Evolutionary conservation across 2,329 filamentous ascomycete genomes (phyloP).

Genomic region (Colletotrichum musicola): DNA sequence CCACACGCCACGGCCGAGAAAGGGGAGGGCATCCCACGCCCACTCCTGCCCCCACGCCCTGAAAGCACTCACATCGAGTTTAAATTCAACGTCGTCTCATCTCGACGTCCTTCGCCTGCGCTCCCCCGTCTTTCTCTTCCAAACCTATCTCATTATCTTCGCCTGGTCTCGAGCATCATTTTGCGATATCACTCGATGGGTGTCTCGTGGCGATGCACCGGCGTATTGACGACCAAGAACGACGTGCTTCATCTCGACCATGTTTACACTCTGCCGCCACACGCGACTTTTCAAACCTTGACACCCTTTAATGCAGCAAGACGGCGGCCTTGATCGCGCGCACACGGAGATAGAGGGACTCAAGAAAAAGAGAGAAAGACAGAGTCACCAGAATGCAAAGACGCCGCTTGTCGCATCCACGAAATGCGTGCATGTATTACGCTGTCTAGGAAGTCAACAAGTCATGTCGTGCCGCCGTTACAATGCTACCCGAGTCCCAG

Average conservation of each 20-base stretch:
- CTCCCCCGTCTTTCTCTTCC: constrained; percentile 6
- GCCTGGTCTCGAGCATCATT: constrained; percentile 36
- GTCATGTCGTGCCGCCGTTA: constrained; percentile 14
- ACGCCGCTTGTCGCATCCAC: not conserved
- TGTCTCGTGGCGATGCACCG: constrained; percentile 5
- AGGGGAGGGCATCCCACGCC: constrained; percentile 36
- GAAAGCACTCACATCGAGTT: constrained; percentile 38
- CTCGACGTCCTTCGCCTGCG: constrained; percentile 1
- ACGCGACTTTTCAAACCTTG: not conserved
- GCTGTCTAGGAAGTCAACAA: constrained; percentile 16
- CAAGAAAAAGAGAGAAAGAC: too few species aligned
- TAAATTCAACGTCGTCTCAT: constrained; percentile 43
- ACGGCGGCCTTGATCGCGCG: too few species aligned
- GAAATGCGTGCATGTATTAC: constrained; percentile 7
- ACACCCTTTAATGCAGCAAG: too few species aligned
- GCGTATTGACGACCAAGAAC: not conserved
- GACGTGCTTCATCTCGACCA: not conserved
- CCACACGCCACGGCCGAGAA: constrained; percentile 31
- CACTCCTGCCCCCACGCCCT: constrained; percentile 37
- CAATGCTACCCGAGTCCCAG: constrained; percentile 19
- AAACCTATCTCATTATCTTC: constrained; percentile 15
- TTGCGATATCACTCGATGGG: constrained; percentile 40
- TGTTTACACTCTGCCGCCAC: constrained; percentile 11
- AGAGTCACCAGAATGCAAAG: not conserved
- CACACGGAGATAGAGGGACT: too few species aligned